These are phyloP conservation scores for Crithidia thermophila DNA, from an alignment of 208 protist genomes.

Conservation along the genomic window DNA sequence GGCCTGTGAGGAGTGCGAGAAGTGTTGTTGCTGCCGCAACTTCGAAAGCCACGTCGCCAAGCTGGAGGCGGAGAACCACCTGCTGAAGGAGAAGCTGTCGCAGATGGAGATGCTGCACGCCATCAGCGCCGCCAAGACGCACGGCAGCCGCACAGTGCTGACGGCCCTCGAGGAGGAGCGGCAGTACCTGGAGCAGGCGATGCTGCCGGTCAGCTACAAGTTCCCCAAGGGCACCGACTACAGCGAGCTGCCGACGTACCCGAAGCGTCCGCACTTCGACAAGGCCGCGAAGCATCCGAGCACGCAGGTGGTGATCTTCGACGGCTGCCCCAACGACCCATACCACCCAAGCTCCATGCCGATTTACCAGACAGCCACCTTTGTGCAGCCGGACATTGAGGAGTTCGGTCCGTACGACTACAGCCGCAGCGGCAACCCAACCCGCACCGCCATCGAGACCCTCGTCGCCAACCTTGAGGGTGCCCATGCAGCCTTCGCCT, in stretches of 20 bases:
- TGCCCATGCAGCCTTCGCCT: slow-evolving; percentile 89
- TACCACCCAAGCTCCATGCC: slow-evolving; percentile 89
- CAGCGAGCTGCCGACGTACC: slow-evolving; percentile 74
- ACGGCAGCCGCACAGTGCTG: slow-evolving; percentile 43
- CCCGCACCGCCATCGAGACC: slow-evolving; percentile 90
- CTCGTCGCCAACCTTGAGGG: slow-evolving; percentile 91
- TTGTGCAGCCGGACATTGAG: slow-evolving; percentile 86
- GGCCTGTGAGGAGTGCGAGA: slow-evolving; percentile 8
- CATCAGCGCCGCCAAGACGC: slow-evolving; percentile 46
- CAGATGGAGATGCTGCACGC: slow-evolving; percentile 62
- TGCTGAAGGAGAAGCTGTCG: slow-evolving; percentile 46
- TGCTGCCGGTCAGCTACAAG: slow-evolving; percentile 44
- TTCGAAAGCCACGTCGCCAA: slow-evolving; percentile 33
- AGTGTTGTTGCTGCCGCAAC: slow-evolving; percentile 25
- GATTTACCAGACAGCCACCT: slow-evolving; percentile 93
- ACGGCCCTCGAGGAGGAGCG: slow-evolving; percentile 62
- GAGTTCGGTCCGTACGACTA: slow-evolving; percentile 94
- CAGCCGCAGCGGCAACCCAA: slow-evolving; percentile 94
- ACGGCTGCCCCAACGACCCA: slow-evolving; percentile 88
- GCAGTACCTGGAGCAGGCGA: slow-evolving; percentile 43
- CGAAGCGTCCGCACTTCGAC: slow-evolving; percentile 77
- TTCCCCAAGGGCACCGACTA: slow-evolving; percentile 40
- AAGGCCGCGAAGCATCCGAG: slow-evolving; percentile 57
- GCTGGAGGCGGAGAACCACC: slow-evolving; percentile 53
- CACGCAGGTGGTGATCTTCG: slow-evolving; percentile 85